These are phyloP conservation scores for Globisporangium barbulae DNA, from an alignment of 352 stramenopile genomes.

Conservation along the genomic window DNA sequence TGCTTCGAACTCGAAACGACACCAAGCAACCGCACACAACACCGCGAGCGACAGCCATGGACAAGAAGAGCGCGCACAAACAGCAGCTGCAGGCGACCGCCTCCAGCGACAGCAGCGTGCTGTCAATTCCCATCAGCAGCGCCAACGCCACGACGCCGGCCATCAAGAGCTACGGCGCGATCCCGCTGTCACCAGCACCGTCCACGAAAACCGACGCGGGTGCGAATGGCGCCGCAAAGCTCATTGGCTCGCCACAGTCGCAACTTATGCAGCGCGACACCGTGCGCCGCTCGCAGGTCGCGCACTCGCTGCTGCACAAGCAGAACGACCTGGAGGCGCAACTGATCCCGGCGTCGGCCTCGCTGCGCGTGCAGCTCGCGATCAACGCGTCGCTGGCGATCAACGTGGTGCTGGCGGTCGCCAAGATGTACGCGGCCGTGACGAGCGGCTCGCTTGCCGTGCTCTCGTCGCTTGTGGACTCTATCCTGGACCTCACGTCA, in stretches of 20 bases:
- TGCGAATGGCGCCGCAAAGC: background rate
- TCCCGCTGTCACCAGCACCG: background rate
- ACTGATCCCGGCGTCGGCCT: slow-evolving; percentile 30
- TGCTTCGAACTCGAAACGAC: background rate
- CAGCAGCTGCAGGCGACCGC: background rate
- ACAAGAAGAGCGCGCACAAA: slow-evolving; percentile 4
- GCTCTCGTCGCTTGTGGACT: slow-evolving; percentile 93
- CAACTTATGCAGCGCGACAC: background rate
- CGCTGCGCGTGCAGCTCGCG: slow-evolving; percentile 57
- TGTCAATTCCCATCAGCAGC: background rate
- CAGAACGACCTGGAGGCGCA: slow-evolving; percentile 59
- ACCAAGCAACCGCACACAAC: background rate
- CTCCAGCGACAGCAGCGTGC: background rate
- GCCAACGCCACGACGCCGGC: background rate
- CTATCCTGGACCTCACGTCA: slow-evolving; percentile 92
- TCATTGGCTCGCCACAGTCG: background rate
- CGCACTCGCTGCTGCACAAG: slow-evolving; percentile 58
- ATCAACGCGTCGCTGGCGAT: slow-evolving; percentile 66
- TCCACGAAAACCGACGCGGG: background rate
- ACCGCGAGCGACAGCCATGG: background rate
- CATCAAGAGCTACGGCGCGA: slow-evolving; percentile 5
- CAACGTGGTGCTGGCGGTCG: slow-evolving; percentile 69
- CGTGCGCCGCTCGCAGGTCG: slow-evolving; percentile 58
- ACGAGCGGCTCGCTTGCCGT: slow-evolving; percentile 91
- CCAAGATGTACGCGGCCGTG: slow-evolving; percentile 76